A percentile compares a stretch with the other conserved stretches of the same genome.
These are phyloP conservation scores for Silene uniflora DNA, from an alignment of 148 eudicot genomes.

Conservation along the genomic window DNA sequence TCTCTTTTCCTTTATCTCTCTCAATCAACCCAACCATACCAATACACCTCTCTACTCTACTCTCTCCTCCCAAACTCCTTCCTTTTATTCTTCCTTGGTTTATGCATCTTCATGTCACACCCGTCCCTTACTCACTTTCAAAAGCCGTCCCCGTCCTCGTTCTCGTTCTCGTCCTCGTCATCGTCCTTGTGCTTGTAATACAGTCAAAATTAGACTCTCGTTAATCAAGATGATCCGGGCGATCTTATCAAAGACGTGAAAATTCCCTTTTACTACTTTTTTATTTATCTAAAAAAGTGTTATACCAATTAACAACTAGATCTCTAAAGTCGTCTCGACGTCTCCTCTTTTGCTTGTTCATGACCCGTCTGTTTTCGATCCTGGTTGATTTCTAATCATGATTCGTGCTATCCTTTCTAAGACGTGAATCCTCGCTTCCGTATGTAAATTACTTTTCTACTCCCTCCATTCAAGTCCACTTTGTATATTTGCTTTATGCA, in stretches of 20 bases:
- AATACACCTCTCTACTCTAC: background rate
- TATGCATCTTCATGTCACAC: too few species aligned
- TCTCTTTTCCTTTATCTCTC: background rate
- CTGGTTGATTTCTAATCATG: constrained; percentile 21
- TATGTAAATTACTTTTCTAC: background rate
- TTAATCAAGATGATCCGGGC: constrained; percentile 29
- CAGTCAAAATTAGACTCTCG: background rate
- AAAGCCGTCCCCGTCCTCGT: too few species aligned
- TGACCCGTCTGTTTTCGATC: constrained; percentile 16
- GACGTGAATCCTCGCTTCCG: constrained; percentile 30
- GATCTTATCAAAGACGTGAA: constrained; percentile 29
- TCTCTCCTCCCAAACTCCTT: background rate
- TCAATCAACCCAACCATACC: background rate
- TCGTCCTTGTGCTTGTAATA: too few species aligned
- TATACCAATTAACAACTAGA: too few species aligned
- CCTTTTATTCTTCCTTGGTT: background rate
- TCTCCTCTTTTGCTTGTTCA: constrained; percentile 14
- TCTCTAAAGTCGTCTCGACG: constrained; percentile 14
- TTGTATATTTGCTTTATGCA: too few species aligned
- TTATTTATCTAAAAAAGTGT: too few species aligned
- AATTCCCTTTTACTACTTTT: background rate
- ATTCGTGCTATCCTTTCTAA: constrained; percentile 35
- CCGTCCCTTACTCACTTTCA: too few species aligned
- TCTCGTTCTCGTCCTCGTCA: too few species aligned
- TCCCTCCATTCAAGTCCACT: too few species aligned